Evolutionary conservation across 2,329 filamentous ascomycete species (phyloP).

Genomic region (Nemania sp.): DNA sequence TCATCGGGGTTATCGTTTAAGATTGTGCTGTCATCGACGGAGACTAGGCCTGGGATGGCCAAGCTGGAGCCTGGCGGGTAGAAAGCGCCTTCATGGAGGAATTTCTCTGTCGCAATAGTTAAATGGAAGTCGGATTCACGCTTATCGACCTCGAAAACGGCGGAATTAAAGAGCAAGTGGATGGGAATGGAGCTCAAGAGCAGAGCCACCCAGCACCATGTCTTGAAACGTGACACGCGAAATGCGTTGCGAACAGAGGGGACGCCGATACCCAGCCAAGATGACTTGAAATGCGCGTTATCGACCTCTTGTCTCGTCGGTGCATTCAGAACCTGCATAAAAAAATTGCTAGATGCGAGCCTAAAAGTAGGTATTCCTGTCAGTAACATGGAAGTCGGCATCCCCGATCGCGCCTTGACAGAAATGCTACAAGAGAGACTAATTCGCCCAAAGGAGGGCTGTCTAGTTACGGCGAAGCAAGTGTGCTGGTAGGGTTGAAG

Average conservation of each 20-base stretch:
- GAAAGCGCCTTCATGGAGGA: constrained; percentile 28
- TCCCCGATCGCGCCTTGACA: neutral
- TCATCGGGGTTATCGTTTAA: neutral
- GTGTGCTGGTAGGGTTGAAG: neutral
- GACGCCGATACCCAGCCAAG: constrained; percentile 59
- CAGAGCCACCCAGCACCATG: constrained; percentile 30
- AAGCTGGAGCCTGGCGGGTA: constrained; percentile 36
- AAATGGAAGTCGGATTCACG: constrained; percentile 20
- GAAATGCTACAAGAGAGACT: neutral
- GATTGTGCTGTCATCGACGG: neutral
- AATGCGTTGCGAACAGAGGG: constrained; percentile 55
- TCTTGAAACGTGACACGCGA: constrained; percentile 36
- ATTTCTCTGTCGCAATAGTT: constrained; percentile 35
- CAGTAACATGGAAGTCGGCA: neutral
- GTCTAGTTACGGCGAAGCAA: neutral
- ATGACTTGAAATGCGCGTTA: constrained; percentile 54
- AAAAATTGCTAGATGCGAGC: constrained; percentile 61
- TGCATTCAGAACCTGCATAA: constrained; percentile 61
- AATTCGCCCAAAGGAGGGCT: neutral
- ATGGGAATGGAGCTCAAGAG: constrained; percentile 38
- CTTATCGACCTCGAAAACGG: constrained; percentile 24
- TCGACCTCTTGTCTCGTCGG: constrained; percentile 62
- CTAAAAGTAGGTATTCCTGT: neutral
- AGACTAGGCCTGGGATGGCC: neutral
- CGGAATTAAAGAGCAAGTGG: constrained; percentile 40